Conservation (phyloP, 2,329 filamentous ascomycete genomes). For the Lojkania enalia region DNA sequence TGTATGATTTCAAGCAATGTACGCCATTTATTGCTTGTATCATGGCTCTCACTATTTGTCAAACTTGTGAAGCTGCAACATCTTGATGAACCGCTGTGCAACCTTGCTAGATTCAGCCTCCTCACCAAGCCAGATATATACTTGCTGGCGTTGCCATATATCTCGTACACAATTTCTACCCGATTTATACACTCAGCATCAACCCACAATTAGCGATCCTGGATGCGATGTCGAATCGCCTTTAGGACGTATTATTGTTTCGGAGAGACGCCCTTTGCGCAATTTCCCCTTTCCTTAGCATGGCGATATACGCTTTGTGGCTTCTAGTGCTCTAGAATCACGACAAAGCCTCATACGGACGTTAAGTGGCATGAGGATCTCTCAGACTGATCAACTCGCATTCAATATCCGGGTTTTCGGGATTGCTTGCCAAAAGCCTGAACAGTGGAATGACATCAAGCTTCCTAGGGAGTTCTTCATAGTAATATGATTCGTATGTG, state of each 20-base stretch:
- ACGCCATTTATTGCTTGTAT: slow-evolving; percentile 30
- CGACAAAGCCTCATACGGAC: slow-evolving; percentile 23
- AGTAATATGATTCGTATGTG: slow-evolving; percentile 12
- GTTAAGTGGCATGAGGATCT: neutral
- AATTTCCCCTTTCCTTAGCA: neutral
- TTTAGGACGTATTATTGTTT: slow-evolving; percentile 8
- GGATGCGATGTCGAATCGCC: slow-evolving; percentile 4
- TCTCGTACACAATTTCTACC: slow-evolving; percentile 24
- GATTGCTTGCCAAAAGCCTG: slow-evolving; percentile 14
- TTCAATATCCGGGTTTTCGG: slow-evolving; percentile 13
- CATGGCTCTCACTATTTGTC: slow-evolving; percentile 30
- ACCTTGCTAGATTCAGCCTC: slow-evolving; percentile 24
- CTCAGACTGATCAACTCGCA: slow-evolving; percentile 16
- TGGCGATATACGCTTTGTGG: slow-evolving; percentile 2
- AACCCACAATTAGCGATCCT: slow-evolving; percentile 12
- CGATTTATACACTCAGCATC: slow-evolving; percentile 17
- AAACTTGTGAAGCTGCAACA: slow-evolving; percentile 38
- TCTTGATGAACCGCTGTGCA: slow-evolving; percentile 40
- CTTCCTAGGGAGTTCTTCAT: slow-evolving; percentile 7
- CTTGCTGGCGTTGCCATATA: slow-evolving; percentile 19
- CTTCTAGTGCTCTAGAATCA: slow-evolving; percentile 20
- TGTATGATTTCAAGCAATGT: slow-evolving; percentile 44
- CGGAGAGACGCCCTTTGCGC: slow-evolving; percentile 3
- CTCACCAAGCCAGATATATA: slow-evolving; percentile 32
- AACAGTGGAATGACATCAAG: slow-evolving; percentile 17